phyloP scores from a whole-genome alignment of 2,329 filamentous ascomycete genomes.

The Arthrobotrys conoides region DNA sequence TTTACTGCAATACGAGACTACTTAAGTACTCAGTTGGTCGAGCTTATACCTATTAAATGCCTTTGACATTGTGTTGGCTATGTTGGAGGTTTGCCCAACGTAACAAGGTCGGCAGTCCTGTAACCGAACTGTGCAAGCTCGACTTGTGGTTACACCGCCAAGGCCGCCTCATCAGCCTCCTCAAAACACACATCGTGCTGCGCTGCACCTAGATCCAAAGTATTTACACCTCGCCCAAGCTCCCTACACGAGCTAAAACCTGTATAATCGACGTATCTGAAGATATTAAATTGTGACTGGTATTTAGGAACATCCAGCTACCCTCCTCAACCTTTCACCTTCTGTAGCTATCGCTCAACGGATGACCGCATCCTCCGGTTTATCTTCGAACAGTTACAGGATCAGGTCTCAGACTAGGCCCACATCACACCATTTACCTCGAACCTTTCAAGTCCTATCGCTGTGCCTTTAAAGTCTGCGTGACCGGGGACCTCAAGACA shows the following conservation, averaged over 20 bases:
- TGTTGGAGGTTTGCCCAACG: not conserved
- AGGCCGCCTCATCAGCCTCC: constrained; percentile 23
- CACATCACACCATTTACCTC: not conserved
- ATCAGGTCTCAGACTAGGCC: not conserved
- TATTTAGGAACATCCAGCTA: not conserved
- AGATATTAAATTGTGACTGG: not conserved
- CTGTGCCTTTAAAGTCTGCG: not conserved
- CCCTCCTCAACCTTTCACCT: not conserved
- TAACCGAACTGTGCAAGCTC: too few relatives aligned
- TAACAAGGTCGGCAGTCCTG: too few relatives aligned
- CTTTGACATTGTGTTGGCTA: not conserved
- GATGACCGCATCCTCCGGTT: not conserved
- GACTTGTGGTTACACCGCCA: constrained; percentile 18
- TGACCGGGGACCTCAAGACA: constrained; percentile 18
- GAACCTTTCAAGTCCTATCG: not conserved
- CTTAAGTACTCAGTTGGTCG: too few relatives aligned
- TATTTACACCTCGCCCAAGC: not conserved
- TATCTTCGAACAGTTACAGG: constrained; percentile 4
- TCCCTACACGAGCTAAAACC: not conserved
- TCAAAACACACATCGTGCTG: constrained; percentile 11
- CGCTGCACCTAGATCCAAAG: too few relatives aligned
- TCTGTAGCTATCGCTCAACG: not conserved
- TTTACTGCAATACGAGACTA: too few relatives aligned
- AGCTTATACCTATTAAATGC: too few relatives aligned
- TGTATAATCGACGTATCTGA: not conserved